phyloP scores from a whole-genome alignment of 352 stramenopile species.

The Phytophthora constricta region DNA sequence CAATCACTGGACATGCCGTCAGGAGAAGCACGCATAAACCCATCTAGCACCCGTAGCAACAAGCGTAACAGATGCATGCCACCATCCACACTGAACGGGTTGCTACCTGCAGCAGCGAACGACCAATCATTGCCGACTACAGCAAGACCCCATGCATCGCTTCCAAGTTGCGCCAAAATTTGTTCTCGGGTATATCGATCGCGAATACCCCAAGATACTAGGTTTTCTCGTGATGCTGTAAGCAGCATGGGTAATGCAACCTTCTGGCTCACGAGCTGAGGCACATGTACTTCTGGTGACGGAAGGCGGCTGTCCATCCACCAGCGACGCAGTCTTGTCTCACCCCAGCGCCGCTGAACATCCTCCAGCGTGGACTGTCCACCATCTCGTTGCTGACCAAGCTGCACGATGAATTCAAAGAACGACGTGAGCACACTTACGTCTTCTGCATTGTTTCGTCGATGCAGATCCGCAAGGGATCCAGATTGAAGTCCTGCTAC shows the following conservation, averaged over 20 bases:
- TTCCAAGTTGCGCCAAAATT: slow-evolving; percentile 49
- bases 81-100: slow-evolving; percentile 45
- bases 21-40: slow-evolving; percentile 51
- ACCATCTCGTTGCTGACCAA: slow-evolving; percentile 38
- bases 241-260: slow-evolving; percentile 55
- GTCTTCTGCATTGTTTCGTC: slow-evolving; percentile 37
- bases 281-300: slow-evolving; percentile 47
- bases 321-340: slow-evolving; percentile 64
- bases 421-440: slow-evolving; percentile 58
- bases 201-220: slow-evolving; percentile 71
- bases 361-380: slow-evolving; percentile 33
- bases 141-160: neutral
- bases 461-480: slow-evolving; percentile 34
- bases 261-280: slow-evolving; percentile 46
- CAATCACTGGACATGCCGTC: slow-evolving; percentile 21
- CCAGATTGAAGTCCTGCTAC: slow-evolving; percentile 48
- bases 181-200: slow-evolving; percentile 62
- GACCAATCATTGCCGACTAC: neutral
- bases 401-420: slow-evolving; percentile 63
- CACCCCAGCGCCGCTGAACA: slow-evolving; percentile 52
- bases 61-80: slow-evolving; percentile 59
- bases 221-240: slow-evolving; percentile 64
- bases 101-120: neutral
- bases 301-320: slow-evolving; percentile 51
- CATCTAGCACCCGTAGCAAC: slow-evolving; percentile 58